phyloP scores from a whole-genome alignment of 2,329 filamentous ascomycete genomes.

The Metarhizium sp. region DNA sequence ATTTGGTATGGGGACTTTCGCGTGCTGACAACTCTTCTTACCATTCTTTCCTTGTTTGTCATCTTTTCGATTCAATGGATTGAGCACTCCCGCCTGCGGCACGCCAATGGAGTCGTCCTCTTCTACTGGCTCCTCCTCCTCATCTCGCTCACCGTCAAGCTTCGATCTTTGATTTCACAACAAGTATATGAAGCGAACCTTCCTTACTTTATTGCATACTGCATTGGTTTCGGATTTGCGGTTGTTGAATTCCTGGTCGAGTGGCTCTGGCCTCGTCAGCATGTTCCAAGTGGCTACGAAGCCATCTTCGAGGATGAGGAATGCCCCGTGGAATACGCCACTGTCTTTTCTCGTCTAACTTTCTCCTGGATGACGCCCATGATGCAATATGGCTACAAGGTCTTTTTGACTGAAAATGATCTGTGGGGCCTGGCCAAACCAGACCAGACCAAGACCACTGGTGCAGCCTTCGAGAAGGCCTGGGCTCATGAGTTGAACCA shows the following conservation, averaged over 20 bases:
- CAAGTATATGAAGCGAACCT: slow-evolving; percentile 56
- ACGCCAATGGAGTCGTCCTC: slow-evolving; percentile 78
- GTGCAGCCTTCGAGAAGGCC: slow-evolving; percentile 57
- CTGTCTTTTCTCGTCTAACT: slow-evolving; percentile 85
- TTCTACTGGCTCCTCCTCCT: slow-evolving; percentile 89
- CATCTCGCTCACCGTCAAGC: slow-evolving; percentile 69
- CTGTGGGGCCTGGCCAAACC: slow-evolving; percentile 80
- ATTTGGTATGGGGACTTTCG: slow-evolving; percentile 76
- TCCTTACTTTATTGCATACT: slow-evolving; percentile 71
- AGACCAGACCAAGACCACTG: slow-evolving; percentile 71
- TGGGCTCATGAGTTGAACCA: slow-evolving; percentile 70
- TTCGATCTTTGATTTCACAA: slow-evolving; percentile 77
- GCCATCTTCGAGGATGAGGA: slow-evolving; percentile 50
- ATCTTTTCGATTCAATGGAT: slow-evolving; percentile 76
- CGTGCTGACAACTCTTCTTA: slow-evolving; percentile 70
- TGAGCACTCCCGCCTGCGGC: slow-evolving; percentile 73
- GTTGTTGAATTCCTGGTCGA: slow-evolving; percentile 66
- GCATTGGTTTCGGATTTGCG: slow-evolving; percentile 60
- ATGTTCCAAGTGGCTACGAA: slow-evolving; percentile 44
- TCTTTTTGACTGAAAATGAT: slow-evolving; percentile 88
- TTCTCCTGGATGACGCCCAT: slow-evolving; percentile 98
- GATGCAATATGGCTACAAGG: slow-evolving; percentile 91
- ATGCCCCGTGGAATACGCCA: slow-evolving; percentile 79
- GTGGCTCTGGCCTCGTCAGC: slow-evolving; percentile 76
- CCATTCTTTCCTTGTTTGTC: slow-evolving; percentile 61